A percentile compares a stretch with the other conserved stretches of the same genome.
Evolutionary conservation across 768 basidiomycete species (phyloP).

Genomic region (Guyanaporus albipodus): DNA sequence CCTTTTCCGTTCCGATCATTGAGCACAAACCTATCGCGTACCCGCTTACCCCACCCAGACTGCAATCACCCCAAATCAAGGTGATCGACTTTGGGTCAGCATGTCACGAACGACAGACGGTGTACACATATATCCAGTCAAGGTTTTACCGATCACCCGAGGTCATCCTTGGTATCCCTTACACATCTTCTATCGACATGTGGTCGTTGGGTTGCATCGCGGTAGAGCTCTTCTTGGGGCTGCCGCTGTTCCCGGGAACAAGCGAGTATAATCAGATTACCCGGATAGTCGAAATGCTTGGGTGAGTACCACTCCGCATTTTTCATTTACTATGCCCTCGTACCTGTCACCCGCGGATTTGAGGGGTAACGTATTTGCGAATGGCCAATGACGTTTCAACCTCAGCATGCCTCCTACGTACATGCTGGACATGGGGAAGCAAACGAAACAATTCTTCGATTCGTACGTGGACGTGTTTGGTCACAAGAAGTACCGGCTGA

Average conservation of each 20-base stretch:
- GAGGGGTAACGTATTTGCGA: neutral
- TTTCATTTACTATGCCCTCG: neutral
- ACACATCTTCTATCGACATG: conserved; percentile 97
- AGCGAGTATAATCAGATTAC: conserved; percentile 99
- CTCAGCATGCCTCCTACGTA: conserved; percentile 81
- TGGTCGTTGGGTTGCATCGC: conserved; percentile 99
- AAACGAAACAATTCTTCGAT: conserved; percentile 92
- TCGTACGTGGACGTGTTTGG: conserved; percentile 66
- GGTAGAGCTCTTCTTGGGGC: conserved; percentile 93
- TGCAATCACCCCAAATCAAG: conserved; percentile 97
- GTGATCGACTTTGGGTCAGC: conserved; percentile 99
- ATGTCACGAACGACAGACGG: conserved; percentile 98
- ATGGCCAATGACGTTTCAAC: conserved; percentile 2
- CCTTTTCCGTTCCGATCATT: neutral
- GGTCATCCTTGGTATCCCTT: conserved; percentile 91
- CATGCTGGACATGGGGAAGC: conserved; percentile 96
- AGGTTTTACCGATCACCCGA: conserved; percentile 98
- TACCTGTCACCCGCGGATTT: neutral
- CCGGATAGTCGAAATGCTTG: conserved; percentile 96
- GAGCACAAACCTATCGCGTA: neutral
- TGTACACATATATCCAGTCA: conserved; percentile 99
- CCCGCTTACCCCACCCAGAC: conserved; percentile 39
- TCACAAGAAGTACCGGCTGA: conserved; percentile 83
- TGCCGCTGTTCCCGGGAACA: conserved; percentile 96
- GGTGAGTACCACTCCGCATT: conserved; percentile 50